phyloP scores from a whole-genome alignment of 2,329 filamentous ascomycete genomes.

The Microcyclospora pomicola region DNA sequence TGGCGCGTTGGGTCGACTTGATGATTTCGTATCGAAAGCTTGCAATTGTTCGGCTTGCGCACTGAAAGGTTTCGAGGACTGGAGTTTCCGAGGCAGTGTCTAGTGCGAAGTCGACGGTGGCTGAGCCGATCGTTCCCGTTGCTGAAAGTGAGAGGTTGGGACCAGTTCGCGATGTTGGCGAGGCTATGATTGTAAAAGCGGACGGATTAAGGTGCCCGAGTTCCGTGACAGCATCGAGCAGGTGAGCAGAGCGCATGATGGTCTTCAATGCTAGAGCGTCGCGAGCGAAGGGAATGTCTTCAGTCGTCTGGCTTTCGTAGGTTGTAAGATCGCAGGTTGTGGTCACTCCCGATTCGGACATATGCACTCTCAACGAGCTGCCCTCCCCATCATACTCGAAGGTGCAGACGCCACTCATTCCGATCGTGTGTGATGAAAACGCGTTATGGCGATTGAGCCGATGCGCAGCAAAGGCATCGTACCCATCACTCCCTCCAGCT shows the following conservation, averaged over 20 bases:
- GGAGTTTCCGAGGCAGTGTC: slow-evolving; percentile 15
- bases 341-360: slow-evolving; percentile 74
- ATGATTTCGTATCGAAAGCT: slow-evolving; percentile 79
- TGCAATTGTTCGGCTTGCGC: slow-evolving; percentile 45
- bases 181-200: slow-evolving; percentile 37
- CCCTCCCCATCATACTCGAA: slow-evolving; percentile 64
- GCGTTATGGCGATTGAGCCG: slow-evolving; percentile 38
- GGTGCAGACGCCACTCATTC: slow-evolving; percentile 74
- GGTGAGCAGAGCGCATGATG: slow-evolving; percentile 70
- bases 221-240: slow-evolving; percentile 60
- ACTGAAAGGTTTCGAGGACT: slow-evolving; percentile 61
- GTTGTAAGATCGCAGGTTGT: slow-evolving; percentile 85
- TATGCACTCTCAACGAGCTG: slow-evolving; percentile 65
- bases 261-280: slow-evolving; percentile 75
- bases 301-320: slow-evolving; percentile 41
- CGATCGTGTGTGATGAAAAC: slow-evolving; percentile 70
- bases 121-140: slow-evolving; percentile 44
- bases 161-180: slow-evolving; percentile 29
- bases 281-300: slow-evolving; percentile 80
- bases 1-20: slow-evolving; percentile 76
- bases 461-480: slow-evolving; percentile 26
- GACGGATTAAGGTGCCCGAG: slow-evolving; percentile 52
- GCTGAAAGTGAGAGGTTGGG: slow-evolving; percentile 53
- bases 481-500: slow-evolving; percentile 15
- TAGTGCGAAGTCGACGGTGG: slow-evolving; percentile 44